Base-by-base conservation (phyloP, 208 protist genomes). In the Leishmania braziliensis region DNA sequence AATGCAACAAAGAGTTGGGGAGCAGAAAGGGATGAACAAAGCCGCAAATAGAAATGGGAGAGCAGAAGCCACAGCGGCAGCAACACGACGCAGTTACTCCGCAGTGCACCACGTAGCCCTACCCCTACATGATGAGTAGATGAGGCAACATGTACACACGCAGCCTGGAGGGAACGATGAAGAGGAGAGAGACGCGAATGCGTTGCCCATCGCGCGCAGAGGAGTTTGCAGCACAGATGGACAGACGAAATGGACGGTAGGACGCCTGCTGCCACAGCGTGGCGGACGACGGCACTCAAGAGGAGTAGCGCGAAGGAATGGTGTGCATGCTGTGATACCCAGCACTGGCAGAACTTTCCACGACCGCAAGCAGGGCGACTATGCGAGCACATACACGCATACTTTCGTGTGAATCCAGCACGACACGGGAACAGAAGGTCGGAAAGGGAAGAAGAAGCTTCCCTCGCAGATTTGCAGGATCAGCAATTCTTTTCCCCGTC, bases 401-500 rank as follows among this genome's bases (percentile, higher is more conserved):
- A 16, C 60, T 5, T 70, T 48, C 65, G 18, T 39, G n/a, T 46
- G 65, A 33, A 46, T 23, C 36, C 33, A 39, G 4, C 23, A 54
- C 46, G 0, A 36, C 20, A 46, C 46, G 18, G 26, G 54, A 48
- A 46, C 14, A 5, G 69, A 36, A 29, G 46, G 48, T 26, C 43
- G 73, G 46, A 80, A 43, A 54, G 39, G 65, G 53, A 33, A 9
- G 26, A 62, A 46, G 46, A 29, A 33, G 51, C 36, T 6, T 14
- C 9, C 48, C 33, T 36, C 12, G 33, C 20, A 63, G 33, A 3
- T 62, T 76, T 39, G 72, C 43, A 50, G 60, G 10, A 33, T 39
- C 74, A 56, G 63, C n/a, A 26, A 54, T 56, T 0, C 73, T 23
- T 16, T 62, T 69, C 46, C 72, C 43, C 16, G 73, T 83, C 50